A percentile compares a stretch with the other conserved stretches of the same genome.
Evolutionary conservation across 2,329 filamentous ascomycete species (phyloP).

Genomic region (Pseudopithomyces maydicus): DNA sequence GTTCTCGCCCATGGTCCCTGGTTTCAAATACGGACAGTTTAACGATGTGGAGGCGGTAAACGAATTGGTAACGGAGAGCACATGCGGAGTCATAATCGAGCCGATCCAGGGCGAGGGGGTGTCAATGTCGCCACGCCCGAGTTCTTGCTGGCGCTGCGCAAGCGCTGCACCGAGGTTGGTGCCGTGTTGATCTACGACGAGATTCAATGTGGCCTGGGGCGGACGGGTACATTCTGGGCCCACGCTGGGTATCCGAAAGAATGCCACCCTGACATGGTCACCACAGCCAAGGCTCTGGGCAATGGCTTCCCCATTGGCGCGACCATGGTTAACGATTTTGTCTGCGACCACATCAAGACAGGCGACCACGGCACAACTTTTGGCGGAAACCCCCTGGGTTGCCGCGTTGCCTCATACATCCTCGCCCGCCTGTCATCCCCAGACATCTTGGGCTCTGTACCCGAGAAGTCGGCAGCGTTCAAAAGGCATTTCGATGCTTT

Average conservation of each 20-base stretch:
- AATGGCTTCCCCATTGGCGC: conserved; percentile 97
- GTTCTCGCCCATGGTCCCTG: conserved; percentile 93
- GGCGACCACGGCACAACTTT: conserved; percentile 96
- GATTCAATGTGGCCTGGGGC: conserved; percentile 90
- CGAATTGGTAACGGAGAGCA: conserved; percentile 78
- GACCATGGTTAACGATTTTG: conserved; percentile 68
- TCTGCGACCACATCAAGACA: conserved; percentile 70
- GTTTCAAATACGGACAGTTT: conserved; percentile 83
- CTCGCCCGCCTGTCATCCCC: conserved; percentile 75
- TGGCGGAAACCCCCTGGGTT: conserved; percentile 87
- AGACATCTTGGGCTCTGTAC: conserved; percentile 71
- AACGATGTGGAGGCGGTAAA: conserved; percentile 79
- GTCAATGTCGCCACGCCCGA: conserved; percentile 82
- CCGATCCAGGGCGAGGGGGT: conserved; percentile 98
- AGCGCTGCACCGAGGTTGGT: conserved; percentile 82
- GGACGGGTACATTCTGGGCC: conserved; percentile 90
- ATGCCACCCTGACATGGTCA: conserved; percentile 91
- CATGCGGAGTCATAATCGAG: conserved; percentile 94
- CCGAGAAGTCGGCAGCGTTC: conserved; percentile 68
- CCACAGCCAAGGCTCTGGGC: conserved; percentile 92
- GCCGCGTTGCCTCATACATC: conserved; percentile 83
- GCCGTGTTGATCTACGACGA: conserved; percentile 94
- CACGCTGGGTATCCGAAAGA: conserved; percentile 74
- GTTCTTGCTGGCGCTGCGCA: conserved; percentile 83
- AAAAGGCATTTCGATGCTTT: conserved; percentile 62